Conservation (phyloP, 2,329 filamentous ascomycete genomes). For the Triangularia verruculosa region DNA sequence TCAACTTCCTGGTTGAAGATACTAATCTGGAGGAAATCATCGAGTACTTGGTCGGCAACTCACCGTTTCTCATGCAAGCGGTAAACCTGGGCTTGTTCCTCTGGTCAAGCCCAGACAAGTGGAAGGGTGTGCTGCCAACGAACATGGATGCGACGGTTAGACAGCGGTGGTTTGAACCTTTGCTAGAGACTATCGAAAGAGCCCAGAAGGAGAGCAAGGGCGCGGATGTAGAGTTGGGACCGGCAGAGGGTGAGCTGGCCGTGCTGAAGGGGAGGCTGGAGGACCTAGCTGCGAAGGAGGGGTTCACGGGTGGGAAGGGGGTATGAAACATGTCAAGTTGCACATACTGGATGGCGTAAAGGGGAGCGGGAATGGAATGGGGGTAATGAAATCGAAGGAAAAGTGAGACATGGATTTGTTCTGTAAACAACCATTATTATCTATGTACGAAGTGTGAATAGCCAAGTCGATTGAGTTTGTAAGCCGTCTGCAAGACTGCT, state of each 20-base stretch:
- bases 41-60: conserved; percentile 51
- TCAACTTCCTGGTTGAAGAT: conserved; percentile 45
- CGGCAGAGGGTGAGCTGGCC: conserved; percentile 21
- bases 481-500: no score
- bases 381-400: background rate
- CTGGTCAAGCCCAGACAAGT: conserved; percentile 33
- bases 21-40: conserved; percentile 40
- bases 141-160: conserved; percentile 58
- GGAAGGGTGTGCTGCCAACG: conserved; percentile 49
- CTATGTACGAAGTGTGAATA: no score
- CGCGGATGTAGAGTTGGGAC: conserved; percentile 9
- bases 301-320: conserved; percentile 14
- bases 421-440: background rate
- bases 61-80: conserved; percentile 56
- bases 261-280: conserved; percentile 25
- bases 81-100: conserved; percentile 61
- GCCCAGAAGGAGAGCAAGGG: background rate
- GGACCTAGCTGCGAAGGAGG: conserved; percentile 17
- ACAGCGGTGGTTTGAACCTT: conserved; percentile 56
- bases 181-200: conserved; percentile 42
- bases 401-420: background rate
- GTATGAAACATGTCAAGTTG: background rate
- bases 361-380: background rate
- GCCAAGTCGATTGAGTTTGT: background rate
- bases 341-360: background rate